Base-by-base conservation (phyloP, 352 stramenopile genomes). In the Phytophthora pluvialis region DNA sequence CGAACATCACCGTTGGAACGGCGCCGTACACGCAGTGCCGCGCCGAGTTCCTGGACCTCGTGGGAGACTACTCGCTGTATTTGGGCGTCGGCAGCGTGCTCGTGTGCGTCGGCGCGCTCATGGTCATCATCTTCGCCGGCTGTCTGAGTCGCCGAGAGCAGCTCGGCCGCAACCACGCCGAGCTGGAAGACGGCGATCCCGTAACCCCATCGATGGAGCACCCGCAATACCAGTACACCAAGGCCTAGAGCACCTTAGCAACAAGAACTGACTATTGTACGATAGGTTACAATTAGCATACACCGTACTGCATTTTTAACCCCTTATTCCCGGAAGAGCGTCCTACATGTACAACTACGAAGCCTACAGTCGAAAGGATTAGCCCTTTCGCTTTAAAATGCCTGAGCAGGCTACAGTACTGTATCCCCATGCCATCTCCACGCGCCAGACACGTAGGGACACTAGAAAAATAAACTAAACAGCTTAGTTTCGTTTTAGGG, bases 1-100 rank as follows among this genome's bases (percentile, higher is more conserved):
- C 60, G n/a, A 74, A 71, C 38, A 58, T 56, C 45, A 67, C 71
- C 5, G 44, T 67, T 35, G 80, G 75, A 6, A 82, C 64, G 8
- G 77, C 72, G 11, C 80, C 80, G 3, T 89, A 89, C 45, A 67
- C 65, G 3, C 40, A 89, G 50, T 89, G 77, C 47, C 75, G 80
- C 5, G 25, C 60, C 21, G 63, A 81, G 45, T 85, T 89, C 46
- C 58, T 89, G 46, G 63, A 75, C 33, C 61, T 86, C 10, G 69
- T 89, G 26, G 59, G 75, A 32, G 67, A 67, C 26, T 70, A 71
- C 48, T 72, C 73, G 38, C 48, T 83, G 42, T 75, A 70, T 38
- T n/a, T 86, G 11, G 80, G 70, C 13, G 6, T 73, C 8, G 77
- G 70, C 38, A 78, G 72, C 16, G 29, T 85, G 33, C 44, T 85